phyloP scores from a whole-genome alignment of 177 flowering plant genomes.

The Vitis hybrid region DNA sequence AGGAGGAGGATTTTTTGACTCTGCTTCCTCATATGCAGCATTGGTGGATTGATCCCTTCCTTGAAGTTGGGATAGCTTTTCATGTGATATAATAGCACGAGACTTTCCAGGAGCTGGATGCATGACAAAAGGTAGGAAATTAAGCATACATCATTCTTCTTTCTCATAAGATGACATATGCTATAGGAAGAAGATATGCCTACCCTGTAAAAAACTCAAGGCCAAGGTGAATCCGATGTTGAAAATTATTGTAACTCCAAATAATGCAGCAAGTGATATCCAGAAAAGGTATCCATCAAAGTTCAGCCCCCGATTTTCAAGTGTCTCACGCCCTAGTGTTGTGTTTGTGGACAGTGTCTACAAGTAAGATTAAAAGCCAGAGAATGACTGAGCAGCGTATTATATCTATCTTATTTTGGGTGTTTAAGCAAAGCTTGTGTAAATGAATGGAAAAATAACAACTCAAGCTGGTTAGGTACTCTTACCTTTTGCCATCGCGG shows the following conservation, averaged over 20 bases:
- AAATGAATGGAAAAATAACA: neutral
- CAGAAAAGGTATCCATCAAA: conserved; percentile 46
- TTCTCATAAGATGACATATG: neutral
- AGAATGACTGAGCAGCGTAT: neutral
- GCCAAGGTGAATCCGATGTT: conserved; percentile 51
- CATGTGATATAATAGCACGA: conserved; percentile 49
- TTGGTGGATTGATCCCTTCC: conserved; percentile 23
- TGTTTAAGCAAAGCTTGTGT: too few relatives aligned
- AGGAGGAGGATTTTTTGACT: conserved; percentile 9
- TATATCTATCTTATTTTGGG: too few relatives aligned
- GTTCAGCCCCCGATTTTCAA: conserved; percentile 53
- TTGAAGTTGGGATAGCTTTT: conserved; percentile 46
- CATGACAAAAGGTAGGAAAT: neutral
- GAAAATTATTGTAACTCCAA: conserved; percentile 51
- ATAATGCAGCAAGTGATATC: conserved; percentile 50
- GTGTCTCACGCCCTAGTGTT: conserved; percentile 44
- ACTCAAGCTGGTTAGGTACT: neutral
- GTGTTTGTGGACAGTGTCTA: conserved; percentile 38
- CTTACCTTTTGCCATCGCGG: conserved; percentile 65
- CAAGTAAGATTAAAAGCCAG: conserved; percentile 4
- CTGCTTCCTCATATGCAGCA: conserved; percentile 8
- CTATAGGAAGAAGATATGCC: conserved; percentile 18
- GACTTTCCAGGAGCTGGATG: conserved; percentile 46
- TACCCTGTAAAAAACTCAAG: conserved; percentile 49
- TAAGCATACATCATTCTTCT: neutral